phyloP scores from a whole-genome alignment of 1,284 basidiomycete species.

The Vanrija pseudolonga region DNA sequence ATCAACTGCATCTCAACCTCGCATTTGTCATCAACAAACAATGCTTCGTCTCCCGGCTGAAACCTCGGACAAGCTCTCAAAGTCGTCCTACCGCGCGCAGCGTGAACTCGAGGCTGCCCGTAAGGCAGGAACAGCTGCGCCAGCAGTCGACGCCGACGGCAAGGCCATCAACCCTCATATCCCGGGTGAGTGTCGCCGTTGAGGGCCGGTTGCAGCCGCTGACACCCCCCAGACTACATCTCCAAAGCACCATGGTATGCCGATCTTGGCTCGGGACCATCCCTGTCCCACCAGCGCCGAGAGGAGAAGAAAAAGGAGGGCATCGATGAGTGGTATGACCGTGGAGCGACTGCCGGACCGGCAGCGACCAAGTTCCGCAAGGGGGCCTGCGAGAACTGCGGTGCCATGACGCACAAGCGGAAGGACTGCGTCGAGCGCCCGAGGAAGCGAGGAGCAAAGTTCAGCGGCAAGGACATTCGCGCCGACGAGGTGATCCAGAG shows the following conservation, averaged over 20 bases:
- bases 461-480: slow-evolving; percentile 82
- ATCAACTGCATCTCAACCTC: background rate
- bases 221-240: slow-evolving; percentile 66
- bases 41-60: slow-evolving; percentile 26
- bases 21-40: slow-evolving; percentile 4
- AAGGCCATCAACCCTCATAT: slow-evolving; percentile 97
- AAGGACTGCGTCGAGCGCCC: slow-evolving; percentile 94
- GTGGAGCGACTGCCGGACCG: slow-evolving; percentile 79
- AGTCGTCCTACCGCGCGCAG: slow-evolving; percentile 87
- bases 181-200: slow-evolving; percentile 64
- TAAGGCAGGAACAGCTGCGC: slow-evolving; percentile 94
- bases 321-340: slow-evolving; percentile 87
- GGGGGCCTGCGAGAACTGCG: slow-evolving; percentile 98
- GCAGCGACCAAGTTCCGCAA: slow-evolving; percentile 94
- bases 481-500: slow-evolving; percentile 86
- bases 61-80: slow-evolving; percentile 64
- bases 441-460: slow-evolving; percentile 92
- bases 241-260: slow-evolving; percentile 98
- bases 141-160: slow-evolving; percentile 90
- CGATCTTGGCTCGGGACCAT: slow-evolving; percentile 74
- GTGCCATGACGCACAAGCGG: slow-evolving; percentile 88
- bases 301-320: slow-evolving; percentile 61
- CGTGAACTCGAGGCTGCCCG: slow-evolving; percentile 89
- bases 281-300: slow-evolving; percentile 82
- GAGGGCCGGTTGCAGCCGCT: background rate